These are phyloP conservation scores for Lunularia cruciata DNA, from an alignment of 225 moss, liverwort and hornwort genomes.

Conservation along the genomic window DNA sequence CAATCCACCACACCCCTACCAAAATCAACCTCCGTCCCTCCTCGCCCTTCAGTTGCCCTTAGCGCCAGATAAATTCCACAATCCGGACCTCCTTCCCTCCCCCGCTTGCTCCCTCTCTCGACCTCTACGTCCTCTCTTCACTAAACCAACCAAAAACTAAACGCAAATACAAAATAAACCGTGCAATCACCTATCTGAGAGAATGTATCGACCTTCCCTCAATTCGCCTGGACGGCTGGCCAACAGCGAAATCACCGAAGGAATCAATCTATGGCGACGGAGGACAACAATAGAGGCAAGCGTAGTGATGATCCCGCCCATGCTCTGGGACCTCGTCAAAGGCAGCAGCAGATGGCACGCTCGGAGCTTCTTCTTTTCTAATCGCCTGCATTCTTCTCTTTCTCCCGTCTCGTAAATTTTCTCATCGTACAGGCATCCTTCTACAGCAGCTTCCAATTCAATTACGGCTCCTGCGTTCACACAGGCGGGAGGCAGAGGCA, in stretches of 20 bases:
- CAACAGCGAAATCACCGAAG: not conserved
- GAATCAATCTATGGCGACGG: not conserved
- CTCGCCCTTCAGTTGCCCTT: not conserved
- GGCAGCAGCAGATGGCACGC: not conserved
- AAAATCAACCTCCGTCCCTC: not conserved
- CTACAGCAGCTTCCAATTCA: not conserved
- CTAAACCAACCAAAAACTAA: not conserved
- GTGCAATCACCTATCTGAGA: not conserved
- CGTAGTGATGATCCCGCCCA: not conserved
- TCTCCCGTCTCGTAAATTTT: no score
- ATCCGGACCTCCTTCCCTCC: slow-evolving; percentile 3
- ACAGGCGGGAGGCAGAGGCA: not conserved
- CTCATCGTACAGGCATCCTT: not conserved
- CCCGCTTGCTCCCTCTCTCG: not conserved
- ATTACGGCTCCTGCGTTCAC: not conserved
- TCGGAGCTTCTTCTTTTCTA: not conserved
- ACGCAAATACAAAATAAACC: not conserved
- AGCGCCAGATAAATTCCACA: not conserved
- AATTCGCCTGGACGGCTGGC: slow-evolving; percentile 4
- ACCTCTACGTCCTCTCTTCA: not conserved
- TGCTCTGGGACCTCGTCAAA: not conserved
- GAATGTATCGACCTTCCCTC: not conserved
- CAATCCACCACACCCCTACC: not conserved
- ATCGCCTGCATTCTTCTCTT: not conserved
- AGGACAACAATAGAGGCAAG: slow-evolving; percentile 1